Conservation (phyloP, 2,329 filamentous ascomycete genomes). For the Alternaria tenuissima region DNA sequence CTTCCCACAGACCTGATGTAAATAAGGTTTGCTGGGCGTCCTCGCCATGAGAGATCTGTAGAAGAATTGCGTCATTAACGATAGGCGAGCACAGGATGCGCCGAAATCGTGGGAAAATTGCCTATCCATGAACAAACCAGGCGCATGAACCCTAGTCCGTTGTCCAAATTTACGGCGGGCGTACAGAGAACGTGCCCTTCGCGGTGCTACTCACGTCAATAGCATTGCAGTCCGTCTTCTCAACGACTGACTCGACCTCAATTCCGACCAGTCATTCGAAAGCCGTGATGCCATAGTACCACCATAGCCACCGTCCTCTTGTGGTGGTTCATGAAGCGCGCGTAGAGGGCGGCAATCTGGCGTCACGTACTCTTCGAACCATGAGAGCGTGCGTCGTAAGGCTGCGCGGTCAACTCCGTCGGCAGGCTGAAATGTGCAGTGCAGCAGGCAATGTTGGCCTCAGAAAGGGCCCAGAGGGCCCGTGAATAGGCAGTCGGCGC, state of each 20-base stretch:
- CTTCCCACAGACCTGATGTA: neutral
- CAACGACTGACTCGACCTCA: neutral
- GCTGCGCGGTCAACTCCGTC: slow-evolving; percentile 10
- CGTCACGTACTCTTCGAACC: neutral
- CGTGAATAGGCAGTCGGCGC: slow-evolving; percentile 10
- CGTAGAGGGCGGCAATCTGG: slow-evolving; percentile 3
- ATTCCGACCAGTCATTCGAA: neutral
- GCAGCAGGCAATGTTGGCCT: slow-evolving; percentile 8
- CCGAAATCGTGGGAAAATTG: neutral
- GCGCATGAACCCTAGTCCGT: neutral
- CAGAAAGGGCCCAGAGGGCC: slow-evolving; percentile 4
- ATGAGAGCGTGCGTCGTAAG: neutral
- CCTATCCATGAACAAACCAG: neutral
- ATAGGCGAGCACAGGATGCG: neutral
- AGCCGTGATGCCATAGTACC: neutral
- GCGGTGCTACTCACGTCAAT: neutral
- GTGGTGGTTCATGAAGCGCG: neutral
- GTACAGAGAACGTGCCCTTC: neutral
- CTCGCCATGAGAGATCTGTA: neutral
- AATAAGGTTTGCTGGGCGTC: neutral
- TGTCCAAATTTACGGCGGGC: neutral
- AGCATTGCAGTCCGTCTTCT: neutral
- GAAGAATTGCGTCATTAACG: neutral
- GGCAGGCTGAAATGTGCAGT: slow-evolving; percentile 1
- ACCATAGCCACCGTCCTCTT: slow-evolving; percentile 1